Evolutionary conservation across 306 rosid genomes (phyloP), one percentile per base, ranked within the genome.

Genomic region (Quercus suber): DNA sequence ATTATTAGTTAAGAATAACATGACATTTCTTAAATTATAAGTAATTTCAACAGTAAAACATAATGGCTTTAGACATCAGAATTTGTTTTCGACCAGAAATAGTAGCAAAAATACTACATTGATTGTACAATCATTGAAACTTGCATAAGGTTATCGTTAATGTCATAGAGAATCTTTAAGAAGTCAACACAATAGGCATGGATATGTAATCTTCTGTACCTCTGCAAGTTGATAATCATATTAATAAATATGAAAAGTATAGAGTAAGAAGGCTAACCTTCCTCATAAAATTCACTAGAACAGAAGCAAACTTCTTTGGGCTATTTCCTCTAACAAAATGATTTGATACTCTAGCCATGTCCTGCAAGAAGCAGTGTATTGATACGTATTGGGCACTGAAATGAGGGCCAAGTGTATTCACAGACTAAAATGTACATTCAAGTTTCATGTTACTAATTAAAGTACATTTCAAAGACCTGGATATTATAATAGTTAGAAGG

Each of bases 301-400:
- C 76, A 70, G 93, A 79, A 74, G 97, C 99, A 81, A 96, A 96
- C 87, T 87, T 84, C 85, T 79, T 75, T 17, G 92, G 96, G 84
- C 90, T 79, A 82, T 93, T 90, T 88, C 98, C 99, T 90, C 88
- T 89, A 55, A 90, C 85, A 77, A 90, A 96, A 85, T 93, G 93
- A 75, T 85, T 65, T 33, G 97, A 86, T 31, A 96, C 96, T 77
- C 87, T 92, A 89, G 89, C 77, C 90, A 96, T 90, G 83, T 96
- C 99, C 99, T 96, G 97, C 90, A 79, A 73, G 35, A 63, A 88
- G 81, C 87, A 51, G 77, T 79, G 61, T 43, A 69, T 45, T 61
- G 73, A 61, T 75, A 53, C 53, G 74, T 61, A 67, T 37, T 68
- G 41, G 51, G 78, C 83, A 53, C 31, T 61, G 5, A 75, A 45